Conservation (phyloP, 495 filamentous ascomycete species). For the Neurospora sp. region DNA sequence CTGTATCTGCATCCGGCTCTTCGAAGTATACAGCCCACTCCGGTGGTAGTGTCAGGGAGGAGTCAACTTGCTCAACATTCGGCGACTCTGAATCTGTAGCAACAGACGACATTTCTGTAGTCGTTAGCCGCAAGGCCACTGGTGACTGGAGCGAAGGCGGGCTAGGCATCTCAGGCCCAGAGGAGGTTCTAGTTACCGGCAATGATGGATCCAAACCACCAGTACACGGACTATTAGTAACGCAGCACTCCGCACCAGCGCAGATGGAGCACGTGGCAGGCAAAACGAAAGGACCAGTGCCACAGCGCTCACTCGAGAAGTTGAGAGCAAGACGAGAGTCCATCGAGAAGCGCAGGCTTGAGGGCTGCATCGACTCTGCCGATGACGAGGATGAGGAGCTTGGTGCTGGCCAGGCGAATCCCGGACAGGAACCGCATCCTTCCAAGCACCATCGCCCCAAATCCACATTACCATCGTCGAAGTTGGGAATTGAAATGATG, state of each 20-base stretch:
- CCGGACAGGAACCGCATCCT: constrained; percentile 28
- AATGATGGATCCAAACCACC: constrained; percentile 23
- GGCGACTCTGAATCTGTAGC: constrained; percentile 72
- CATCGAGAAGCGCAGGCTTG: constrained; percentile 62
- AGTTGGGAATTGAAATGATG: constrained; percentile 92
- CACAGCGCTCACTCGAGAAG: constrained; percentile 67
- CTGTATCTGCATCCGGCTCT: constrained; percentile 72
- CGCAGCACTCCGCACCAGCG: constrained; percentile 58
- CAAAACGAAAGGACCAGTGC: constrained; percentile 27
- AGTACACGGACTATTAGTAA: constrained; percentile 42
- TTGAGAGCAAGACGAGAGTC: constrained; percentile 67
- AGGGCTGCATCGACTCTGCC: constrained; percentile 68
- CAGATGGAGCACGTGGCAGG: constrained; percentile 45
- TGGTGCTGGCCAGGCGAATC: constrained; percentile 44
- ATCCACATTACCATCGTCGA: constrained; percentile 48
- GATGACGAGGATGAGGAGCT: constrained; percentile 92
- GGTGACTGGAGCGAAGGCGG: constrained; percentile 66
- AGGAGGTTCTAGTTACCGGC: constrained; percentile 26
- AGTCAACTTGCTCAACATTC: constrained; percentile 80
- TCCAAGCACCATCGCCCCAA: constrained; percentile 28
- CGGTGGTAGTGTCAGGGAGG: constrained; percentile 67
- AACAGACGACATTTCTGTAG: constrained; percentile 68
- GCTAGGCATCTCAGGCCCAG: constrained; percentile 54
- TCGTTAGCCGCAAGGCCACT: constrained; percentile 56
- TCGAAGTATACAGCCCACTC: constrained; percentile 60